These are phyloP conservation scores for Hordeum vulgare DNA, from an alignment of 176 grass and related monocot species.

Conservation along the genomic window MorexV3_pseudomolecules_assembly NC_058520.1:341778398-341778897, in stretches of 20 bases:
- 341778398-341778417: conserved; percentile 28
- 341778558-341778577: too few species aligned
- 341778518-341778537: conserved; percentile 13
- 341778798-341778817: not conserved
- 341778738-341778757: not conserved
- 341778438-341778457: conserved; percentile 85
- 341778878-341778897: not conserved
- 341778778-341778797: not conserved
- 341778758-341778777: not conserved
- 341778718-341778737: not conserved
- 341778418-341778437: conserved; percentile 84
- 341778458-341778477: conserved; percentile 76
- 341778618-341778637: not conserved
- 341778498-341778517: conserved; percentile 74
- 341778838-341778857: conserved; percentile 1
- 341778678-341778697: not conserved
- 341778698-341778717: not conserved
- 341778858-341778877: too few species aligned
- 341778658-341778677: not conserved
- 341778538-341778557: not conserved
- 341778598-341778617: not conserved
- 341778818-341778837: not conserved
- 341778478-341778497: conserved; percentile 68
- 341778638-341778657: not conserved
- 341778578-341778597: not conserved